Evolutionary conservation across 352 stramenopile species (phyloP).

Genomic region (Phytophthora podocarpi): DNA sequence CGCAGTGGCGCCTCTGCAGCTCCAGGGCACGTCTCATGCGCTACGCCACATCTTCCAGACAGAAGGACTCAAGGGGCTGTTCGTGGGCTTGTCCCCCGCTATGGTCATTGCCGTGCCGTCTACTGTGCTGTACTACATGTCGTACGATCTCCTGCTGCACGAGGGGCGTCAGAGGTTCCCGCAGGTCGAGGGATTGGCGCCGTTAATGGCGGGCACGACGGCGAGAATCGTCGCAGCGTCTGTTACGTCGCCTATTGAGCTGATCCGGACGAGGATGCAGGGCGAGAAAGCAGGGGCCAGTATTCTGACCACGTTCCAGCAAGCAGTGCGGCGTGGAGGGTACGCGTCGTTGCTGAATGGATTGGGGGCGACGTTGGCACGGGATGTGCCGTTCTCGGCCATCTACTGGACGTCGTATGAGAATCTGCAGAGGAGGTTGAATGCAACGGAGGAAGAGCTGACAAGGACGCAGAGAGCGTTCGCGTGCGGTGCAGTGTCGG

Average conservation of each 20-base stretch:
- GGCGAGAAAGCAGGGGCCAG: slow-evolving; percentile 31
- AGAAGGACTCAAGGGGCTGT: slow-evolving; percentile 82
- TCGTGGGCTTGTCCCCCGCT: slow-evolving; percentile 89
- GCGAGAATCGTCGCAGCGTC: slow-evolving; percentile 78
- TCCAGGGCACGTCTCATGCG: slow-evolving; percentile 66
- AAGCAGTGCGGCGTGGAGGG: slow-evolving; percentile 70
- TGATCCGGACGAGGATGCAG: slow-evolving; percentile 90
- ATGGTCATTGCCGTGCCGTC: slow-evolving; percentile 94
- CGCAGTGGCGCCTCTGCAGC: slow-evolving; percentile 32
- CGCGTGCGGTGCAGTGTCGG: slow-evolving; percentile 81
- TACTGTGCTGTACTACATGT: slow-evolving; percentile 95
- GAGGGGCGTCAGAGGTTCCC: slow-evolving; percentile 46
- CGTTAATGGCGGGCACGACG: slow-evolving; percentile 68
- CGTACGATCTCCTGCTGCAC: slow-evolving; percentile 90
- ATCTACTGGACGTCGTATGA: slow-evolving; percentile 96
- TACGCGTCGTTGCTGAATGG: slow-evolving; percentile 85
- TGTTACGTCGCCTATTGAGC: slow-evolving; percentile 87
- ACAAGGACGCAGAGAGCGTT: slow-evolving; percentile 82
- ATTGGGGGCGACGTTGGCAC: slow-evolving; percentile 89
- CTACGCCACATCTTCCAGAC: slow-evolving; percentile 81
- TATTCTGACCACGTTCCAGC: slow-evolving; percentile 54
- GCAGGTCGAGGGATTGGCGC: slow-evolving; percentile 45
- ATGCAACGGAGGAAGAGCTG: slow-evolving; percentile 20
- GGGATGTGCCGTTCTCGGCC: slow-evolving; percentile 95
- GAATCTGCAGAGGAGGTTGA: slow-evolving; percentile 51